These are phyloP conservation scores for Trametes elegans DNA, from an alignment of 768 basidiomycete genomes.

Conservation along the genomic window DNA sequence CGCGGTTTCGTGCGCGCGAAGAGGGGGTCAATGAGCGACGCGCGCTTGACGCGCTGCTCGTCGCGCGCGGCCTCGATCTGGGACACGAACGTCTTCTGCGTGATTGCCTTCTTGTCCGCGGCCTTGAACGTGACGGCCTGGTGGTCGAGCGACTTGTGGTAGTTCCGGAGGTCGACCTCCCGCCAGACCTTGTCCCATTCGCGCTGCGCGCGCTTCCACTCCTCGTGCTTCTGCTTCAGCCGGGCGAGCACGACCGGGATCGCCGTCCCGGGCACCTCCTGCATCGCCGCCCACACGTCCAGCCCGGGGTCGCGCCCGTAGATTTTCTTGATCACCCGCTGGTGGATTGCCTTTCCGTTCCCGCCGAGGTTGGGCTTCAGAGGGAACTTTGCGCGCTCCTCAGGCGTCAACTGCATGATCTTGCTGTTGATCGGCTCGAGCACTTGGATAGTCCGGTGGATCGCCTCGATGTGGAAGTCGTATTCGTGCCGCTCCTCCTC, in stretches of 20 bases:
- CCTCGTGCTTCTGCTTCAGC: constrained; percentile 94
- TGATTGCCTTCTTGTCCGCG: constrained; percentile 82
- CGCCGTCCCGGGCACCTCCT: constrained; percentile 86
- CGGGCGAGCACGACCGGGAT: constrained; percentile 88
- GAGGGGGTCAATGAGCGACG: constrained; percentile 51
- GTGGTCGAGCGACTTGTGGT: constrained; percentile 89
- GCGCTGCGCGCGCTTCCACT: constrained; percentile 95
- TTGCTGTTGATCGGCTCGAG: constrained; percentile 92
- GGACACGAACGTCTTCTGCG: constrained; percentile 70
- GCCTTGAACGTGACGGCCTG: constrained; percentile 90
- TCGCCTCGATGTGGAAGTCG: constrained; percentile 97
- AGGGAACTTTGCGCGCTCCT: constrained; percentile 80
- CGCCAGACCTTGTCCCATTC: constrained; percentile 99
- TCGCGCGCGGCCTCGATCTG: constrained; percentile 86
- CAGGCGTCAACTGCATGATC: constrained; percentile 71
- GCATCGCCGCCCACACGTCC: constrained; percentile 84
- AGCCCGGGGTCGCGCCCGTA: constrained; percentile 85
- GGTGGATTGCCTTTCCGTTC: constrained; percentile 82
- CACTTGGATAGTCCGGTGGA: constrained; percentile 83
- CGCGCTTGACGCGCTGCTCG: constrained; percentile 73
- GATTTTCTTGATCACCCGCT: constrained; percentile 94
- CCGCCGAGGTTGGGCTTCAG: constrained; percentile 88
- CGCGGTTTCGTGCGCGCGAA: constrained; percentile 60
- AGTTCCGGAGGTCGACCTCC: constrained; percentile 94
- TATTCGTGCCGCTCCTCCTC: constrained; percentile 99